A percentile compares a stretch with the other conserved stretches of the same genome.
These are phyloP conservation scores for Lachnellula hyalina DNA, from an alignment of 2,329 filamentous ascomycete genomes.

Conservation along the genomic window DNA sequence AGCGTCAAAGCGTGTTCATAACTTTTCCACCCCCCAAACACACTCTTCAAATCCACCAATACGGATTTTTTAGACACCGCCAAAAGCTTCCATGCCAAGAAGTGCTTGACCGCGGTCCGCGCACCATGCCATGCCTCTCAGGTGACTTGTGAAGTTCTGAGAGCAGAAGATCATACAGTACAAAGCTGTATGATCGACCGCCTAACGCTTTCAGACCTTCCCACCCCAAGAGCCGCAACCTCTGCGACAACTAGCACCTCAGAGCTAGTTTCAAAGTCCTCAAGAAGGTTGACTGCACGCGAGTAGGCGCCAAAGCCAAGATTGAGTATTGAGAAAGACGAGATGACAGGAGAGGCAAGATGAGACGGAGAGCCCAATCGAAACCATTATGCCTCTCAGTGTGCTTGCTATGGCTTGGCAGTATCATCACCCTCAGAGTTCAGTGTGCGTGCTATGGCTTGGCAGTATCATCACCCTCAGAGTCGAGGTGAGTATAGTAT, in stretches of 20 bases:
- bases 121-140: background rate
- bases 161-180: background rate
- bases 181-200: constrained; percentile 3
- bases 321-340: background rate
- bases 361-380: constrained; percentile 21
- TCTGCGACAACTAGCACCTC: constrained; percentile 1
- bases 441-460: background rate
- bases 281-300: background rate
- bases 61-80: background rate
- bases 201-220: background rate
- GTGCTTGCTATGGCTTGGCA: background rate
- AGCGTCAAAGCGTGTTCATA: background rate
- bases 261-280: constrained; percentile 2
- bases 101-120: background rate
- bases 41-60: background rate
- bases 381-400: constrained; percentile 11
- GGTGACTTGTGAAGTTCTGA: background rate
- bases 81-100: background rate
- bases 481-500: constrained; percentile 1
- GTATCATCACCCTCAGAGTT: background rate
- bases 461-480: background rate
- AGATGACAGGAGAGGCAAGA: constrained; percentile 1
- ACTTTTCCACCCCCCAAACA: background rate
- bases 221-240: background rate
- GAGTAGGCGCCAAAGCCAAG: background rate